Evolutionary conservation across 768 basidiomycete species (phyloP).

Genomic region (Trametes gibbosa): DNA sequence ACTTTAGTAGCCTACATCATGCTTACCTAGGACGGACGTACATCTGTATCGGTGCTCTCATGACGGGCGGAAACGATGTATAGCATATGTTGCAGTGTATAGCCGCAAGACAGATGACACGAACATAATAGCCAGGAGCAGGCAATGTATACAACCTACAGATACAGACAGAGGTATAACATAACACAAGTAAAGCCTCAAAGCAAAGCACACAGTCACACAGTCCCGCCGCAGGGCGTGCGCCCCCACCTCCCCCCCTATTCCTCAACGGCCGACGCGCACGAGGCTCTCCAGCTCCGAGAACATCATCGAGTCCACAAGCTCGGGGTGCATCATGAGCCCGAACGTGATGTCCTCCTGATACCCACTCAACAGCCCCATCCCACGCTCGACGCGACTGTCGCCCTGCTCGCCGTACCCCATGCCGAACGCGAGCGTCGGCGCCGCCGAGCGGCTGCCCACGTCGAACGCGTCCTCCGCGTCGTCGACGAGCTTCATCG

Average conservation of each 20-base stretch:
- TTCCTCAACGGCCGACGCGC: conserved; percentile 50
- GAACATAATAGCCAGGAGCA: not conserved
- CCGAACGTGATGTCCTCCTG: conserved; percentile 68
- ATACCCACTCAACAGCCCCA: conserved; percentile 70
- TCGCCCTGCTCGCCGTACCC: conserved; percentile 77
- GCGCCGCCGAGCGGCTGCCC: conserved; percentile 43
- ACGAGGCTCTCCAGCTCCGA: conserved; percentile 77
- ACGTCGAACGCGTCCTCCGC: conserved; percentile 73
- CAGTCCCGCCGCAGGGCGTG: not conserved
- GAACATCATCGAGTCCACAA: conserved; percentile 70
- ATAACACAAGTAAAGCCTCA: conserved; percentile 7
- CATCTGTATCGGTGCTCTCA: not conserved
- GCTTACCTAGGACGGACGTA: not conserved
- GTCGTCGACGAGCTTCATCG: conserved; percentile 77
- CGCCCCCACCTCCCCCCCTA: not conserved
- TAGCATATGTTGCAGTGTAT: not conserved
- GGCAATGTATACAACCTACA: conserved; percentile 12
- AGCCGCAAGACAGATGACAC: not conserved
- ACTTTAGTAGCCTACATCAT: not conserved
- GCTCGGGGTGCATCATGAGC: conserved; percentile 65
- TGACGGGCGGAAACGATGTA: not conserved
- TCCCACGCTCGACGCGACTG: conserved; percentile 62
- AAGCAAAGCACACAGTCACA: conserved; percentile 2
- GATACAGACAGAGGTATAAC: conserved; percentile 17
- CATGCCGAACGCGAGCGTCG: conserved; percentile 80